Percentiles rank a stretch among this genome's conserved stretches.
Evolutionary conservation across 768 basidiomycete genomes (phyloP).

Genomic region (Nevesoporus exiguus): DNA sequence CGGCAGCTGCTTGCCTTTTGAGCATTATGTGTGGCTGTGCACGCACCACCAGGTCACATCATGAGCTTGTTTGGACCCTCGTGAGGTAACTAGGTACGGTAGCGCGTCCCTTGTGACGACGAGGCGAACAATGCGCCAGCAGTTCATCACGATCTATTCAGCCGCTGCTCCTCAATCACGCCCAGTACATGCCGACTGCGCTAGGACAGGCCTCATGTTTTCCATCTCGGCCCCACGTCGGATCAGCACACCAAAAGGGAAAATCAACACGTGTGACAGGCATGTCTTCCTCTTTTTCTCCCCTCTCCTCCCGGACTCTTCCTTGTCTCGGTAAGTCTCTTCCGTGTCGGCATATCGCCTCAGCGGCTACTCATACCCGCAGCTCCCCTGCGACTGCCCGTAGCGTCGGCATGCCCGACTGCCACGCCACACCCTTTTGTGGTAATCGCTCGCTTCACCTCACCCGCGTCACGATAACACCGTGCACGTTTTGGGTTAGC

Average conservation of each 20-base stretch:
- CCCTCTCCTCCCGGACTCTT: constrained; percentile 9
- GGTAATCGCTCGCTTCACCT: background rate
- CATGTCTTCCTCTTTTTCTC: constrained; percentile 21
- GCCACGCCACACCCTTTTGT: background rate
- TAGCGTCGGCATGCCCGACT: constrained; percentile 7
- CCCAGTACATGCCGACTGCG: constrained; percentile 12
- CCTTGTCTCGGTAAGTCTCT: constrained; percentile 3
- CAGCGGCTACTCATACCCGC: constrained; percentile 12
- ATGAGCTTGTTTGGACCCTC: background rate
- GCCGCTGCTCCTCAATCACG: constrained; percentile 17
- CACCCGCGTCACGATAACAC: background rate
- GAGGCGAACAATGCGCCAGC: background rate
- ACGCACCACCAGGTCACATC: background rate
- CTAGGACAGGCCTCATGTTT: constrained; percentile 18
- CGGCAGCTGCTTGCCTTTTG: constrained; percentile 29
- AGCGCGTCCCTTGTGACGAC: background rate
- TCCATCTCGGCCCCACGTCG: constrained; percentile 11
- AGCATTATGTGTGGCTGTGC: constrained; percentile 31
- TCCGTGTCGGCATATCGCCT: constrained; percentile 7
- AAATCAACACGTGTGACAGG: constrained; percentile 23
- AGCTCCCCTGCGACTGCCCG: background rate
- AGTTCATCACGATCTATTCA: background rate
- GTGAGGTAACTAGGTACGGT: no score
- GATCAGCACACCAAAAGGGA: constrained; percentile 20
- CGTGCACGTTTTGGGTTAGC: background rate